Evolutionary conservation across 139 green algal species (phyloP), one percentile per base, ranked within the genome.

Genomic region (Raphidocelis subcapitata): DNA sequence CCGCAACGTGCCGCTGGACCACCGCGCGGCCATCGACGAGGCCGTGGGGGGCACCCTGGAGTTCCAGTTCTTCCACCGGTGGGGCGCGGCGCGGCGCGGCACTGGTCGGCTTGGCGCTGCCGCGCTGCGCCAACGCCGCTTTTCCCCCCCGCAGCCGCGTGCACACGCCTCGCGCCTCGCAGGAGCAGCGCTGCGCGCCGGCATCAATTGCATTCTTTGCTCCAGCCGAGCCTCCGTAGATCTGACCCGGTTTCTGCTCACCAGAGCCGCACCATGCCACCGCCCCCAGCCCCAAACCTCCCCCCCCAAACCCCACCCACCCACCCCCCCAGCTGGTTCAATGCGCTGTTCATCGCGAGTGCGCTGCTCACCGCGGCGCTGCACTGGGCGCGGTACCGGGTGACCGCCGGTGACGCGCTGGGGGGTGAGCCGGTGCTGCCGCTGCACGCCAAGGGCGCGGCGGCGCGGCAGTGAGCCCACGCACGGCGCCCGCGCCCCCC

Each of bases 1-100:
- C 16, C 86, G 89, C 65, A 88, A 94, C 63, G 81, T 97, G 63
- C 87, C 87, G 10, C 61, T 87, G 26, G 84, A 84, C 35, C 91
- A 97, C 81, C 57, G 73, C 5, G 20, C 32, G 2, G 62, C 20
- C n/a, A 90, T 97, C 47, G 87, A 89, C 49, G 60, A 62, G 18
- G 91, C 85, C 18, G 77, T 97, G 28, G 92, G 91, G 8, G 88
- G 86, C 1, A 84, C 94, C 64, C 78, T 97, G 69, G 85, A 96
- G 67, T 96, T 95, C 64, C 85, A 96, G 66, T 91, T 89, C 67
- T 94, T 95, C 74, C 91, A 96, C 65, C 72, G 81, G 67, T 83
- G 59, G 65, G 66, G 5, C 18, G 28, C 12, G n/a, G 3, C 24
- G 49, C 3, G 37, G 10, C 18, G 21, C 3, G 15, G 10, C 8